Base-by-base conservation (phyloP, 2,329 filamentous ascomycete genomes). In the Ophiostoma montium region DNA sequence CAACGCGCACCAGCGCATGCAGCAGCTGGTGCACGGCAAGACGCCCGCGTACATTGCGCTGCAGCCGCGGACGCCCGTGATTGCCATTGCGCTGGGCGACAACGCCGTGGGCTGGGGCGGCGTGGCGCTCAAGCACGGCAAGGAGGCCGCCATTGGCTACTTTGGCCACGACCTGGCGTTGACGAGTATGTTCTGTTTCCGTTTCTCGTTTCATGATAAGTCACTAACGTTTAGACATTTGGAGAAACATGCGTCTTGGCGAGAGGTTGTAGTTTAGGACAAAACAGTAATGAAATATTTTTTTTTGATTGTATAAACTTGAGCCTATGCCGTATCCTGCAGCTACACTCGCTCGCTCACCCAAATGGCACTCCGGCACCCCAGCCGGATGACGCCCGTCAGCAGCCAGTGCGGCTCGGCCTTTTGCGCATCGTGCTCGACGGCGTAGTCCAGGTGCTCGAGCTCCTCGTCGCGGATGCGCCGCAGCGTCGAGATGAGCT, bases 391-490 rank as follows among this genome's bases (percentile, higher is more conserved):
- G 8, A 89, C 75, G 41, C 84, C 84, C 0, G 88, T 94, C 54
- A 98, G 69, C 49, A 95, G 67, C 71, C 90, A 89, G 64, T 96
- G 90, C 30, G 90, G 89, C 63, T 82, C 78, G 6, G 92, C 92
- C 66, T 88, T 80, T 65, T 92, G 87, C 3, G 89, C 83, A 67
- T 96, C 90, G 60, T 96, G 84, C 63, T 92, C 84, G 18, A 98
- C 84, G 0, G 92, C 92, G 67, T 94, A 85, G 63, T 98, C 92
- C 56, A 98, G 68, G 70, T 98, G 92, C 71, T 98, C 92, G 50
- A 98, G 68, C 68, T 98, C 92, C 67, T 98, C 92, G 62, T 98
- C 92, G 21, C 92, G 73, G 60, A 95, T 95, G 59, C 82, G 72
- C 59, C 89, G 76, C 55, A 96, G 72, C 23, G 85, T 86, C 33